phyloP scores from a whole-genome alignment of 2,329 filamentous ascomycete species.

The Microdochium nivale region DNA sequence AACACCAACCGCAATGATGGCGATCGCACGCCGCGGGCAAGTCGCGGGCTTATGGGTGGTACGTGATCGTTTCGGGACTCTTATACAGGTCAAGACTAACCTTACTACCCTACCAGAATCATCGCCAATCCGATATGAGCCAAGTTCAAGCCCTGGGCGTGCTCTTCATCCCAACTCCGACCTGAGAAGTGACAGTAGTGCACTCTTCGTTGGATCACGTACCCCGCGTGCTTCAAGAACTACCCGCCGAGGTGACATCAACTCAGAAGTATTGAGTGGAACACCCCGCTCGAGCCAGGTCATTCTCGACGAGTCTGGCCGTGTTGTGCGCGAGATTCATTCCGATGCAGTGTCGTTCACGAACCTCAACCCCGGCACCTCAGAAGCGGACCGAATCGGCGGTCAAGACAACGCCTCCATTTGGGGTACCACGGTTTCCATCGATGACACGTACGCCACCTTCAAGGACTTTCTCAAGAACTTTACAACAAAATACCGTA shows the following conservation, averaged over 20 bases:
- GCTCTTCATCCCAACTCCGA: slow-evolving; percentile 56
- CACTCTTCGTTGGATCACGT: slow-evolving; percentile 66
- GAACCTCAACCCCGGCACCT: slow-evolving; percentile 70
- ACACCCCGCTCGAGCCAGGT: slow-evolving; percentile 46
- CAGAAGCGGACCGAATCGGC: slow-evolving; percentile 81
- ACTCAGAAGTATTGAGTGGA: slow-evolving; percentile 63
- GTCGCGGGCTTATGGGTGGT: slow-evolving; percentile 54
- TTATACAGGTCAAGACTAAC: slow-evolving; percentile 1
- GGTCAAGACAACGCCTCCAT: slow-evolving; percentile 77
- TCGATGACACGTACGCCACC: slow-evolving; percentile 75
- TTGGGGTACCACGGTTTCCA: slow-evolving; percentile 96
- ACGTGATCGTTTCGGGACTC: slow-evolving; percentile 13
- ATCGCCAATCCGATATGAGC: slow-evolving; percentile 83
- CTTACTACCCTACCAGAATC: slow-evolving; percentile 52
- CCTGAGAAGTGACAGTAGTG: slow-evolving; percentile 74
- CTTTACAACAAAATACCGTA: slow-evolving; percentile 87
- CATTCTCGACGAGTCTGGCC: slow-evolving; percentile 50
- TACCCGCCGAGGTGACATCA: slow-evolving; percentile 70
- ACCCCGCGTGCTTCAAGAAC: slow-evolving; percentile 43
- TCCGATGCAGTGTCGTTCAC: slow-evolving; percentile 54
- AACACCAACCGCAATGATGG: slow-evolving; percentile 41
- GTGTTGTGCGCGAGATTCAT: slow-evolving; percentile 46
- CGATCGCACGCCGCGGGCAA: slow-evolving; percentile 64
- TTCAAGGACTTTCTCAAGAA: slow-evolving; percentile 92
- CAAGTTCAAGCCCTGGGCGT: slow-evolving; percentile 79